Evolutionary conservation across 1,139 yeast genomes (phyloP), one percentile per base, ranked within the genome.

Genomic region (Kodamaea arcana): DNA sequence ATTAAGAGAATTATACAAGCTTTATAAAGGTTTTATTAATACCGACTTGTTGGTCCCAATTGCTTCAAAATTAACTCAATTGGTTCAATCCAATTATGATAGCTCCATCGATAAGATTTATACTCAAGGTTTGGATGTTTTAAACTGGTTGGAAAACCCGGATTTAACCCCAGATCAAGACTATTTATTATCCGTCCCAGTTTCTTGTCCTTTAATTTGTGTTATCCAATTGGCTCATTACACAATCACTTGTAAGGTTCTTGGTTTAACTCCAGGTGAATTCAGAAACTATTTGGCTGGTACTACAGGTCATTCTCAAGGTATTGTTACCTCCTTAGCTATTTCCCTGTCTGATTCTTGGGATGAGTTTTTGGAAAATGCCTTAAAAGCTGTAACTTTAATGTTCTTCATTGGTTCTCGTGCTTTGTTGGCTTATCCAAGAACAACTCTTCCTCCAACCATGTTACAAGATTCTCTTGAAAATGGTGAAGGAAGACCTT

Each of bases 241-340:
- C 60, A 87, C 94, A 37, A 76, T 88, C 48, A 82, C 97, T 37
- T 84, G 95, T 51, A 81, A 82, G 60, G 72, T 86, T 29, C 75
- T 90, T 50, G 95, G 95, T 44, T 69, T 83, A 48, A 78, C 88
- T 41, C 98, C 98, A 24, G 97, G 97, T 49, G 83, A 86, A 62
- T 73, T 92, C 51, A 77, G 90, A 64, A 61, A 72, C 37, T 63
- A 72, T 51, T 69, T 90, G 42, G 43, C 45, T 30, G 97, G 97
- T 55, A 78, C 97, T 30, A 90, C 97, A 35, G 98, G 98, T 66
- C 98, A 92, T 62, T 90, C 97, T 27, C 98, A 92, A 72, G 98
- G 98, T 68, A 72, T 92, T 52, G 85, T 92, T 39, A 86, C 97
- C 27, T 94, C 99, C 25, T 78, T 88, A 45, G 95, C 95, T 25